Evolutionary conservation across 2,329 filamentous ascomycete genomes (phyloP), one percentile per base, ranked within the genome.

Genomic region (Monosporascus sp.): DNA sequence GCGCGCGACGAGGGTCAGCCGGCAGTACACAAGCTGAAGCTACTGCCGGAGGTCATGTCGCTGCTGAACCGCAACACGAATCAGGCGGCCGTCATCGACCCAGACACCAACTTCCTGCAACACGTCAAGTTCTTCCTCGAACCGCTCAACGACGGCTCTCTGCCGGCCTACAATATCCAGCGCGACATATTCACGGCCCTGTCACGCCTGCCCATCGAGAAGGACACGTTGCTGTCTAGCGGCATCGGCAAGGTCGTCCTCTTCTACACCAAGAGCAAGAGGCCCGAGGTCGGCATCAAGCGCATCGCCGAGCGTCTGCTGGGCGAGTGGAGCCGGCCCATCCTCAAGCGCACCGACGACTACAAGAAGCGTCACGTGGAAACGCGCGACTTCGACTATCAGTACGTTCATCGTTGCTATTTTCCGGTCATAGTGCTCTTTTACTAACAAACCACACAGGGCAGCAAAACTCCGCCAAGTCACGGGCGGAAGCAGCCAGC

Each of bases 101-200:
- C 93, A 0, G 94, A 99, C 66, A 95, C 88, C 67, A 97, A 97
- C 74, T 88, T 99, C 57, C 77, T 99, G 39, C 90, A 96, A 72
- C 89, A 92, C 15, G 90, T 99, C 65, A 91, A 93, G 67, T 97
- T 96, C 80, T 97, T 97, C 79, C 82, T 99, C 22, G 94, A 99
- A 69, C 94, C 94, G 1, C 81, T 97, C 46, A 91, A 93, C 63
- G 93, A 97, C 67, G 94, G 93, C 53, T 93, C 90, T 56, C 80
- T 99, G 49, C 94, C 94, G 0, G 93, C 94, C 31, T 99, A 97
- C 75, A 94, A 94, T 68, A 97, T 99, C 61, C 94, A 99, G 74
- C 90, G 92, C 57, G 92, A 97, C 68, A 83, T 99, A 44, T 94
- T 99, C 69, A 82, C 83, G 25, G 88, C 90, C 24, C 78, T 99